Conservation (phyloP, 306 rosid genomes). For the Cucurbita maxima region DNA sequence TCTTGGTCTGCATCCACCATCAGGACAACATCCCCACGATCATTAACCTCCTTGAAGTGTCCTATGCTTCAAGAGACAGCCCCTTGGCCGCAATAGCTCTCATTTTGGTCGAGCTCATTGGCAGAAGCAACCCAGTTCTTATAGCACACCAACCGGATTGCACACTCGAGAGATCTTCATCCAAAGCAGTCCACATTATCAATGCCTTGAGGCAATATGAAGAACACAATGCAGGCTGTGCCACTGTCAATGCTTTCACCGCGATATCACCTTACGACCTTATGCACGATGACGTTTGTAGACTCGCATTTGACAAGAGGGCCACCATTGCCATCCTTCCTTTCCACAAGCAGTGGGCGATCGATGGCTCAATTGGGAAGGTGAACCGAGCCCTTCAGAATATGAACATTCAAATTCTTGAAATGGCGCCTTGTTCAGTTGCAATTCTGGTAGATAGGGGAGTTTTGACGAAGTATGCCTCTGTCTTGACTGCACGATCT, state of each 20-base stretch:
- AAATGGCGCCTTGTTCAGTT: slow-evolving; percentile 47
- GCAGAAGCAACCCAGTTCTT: slow-evolving; percentile 36
- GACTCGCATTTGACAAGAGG: slow-evolving; percentile 20
- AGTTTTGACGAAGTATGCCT: slow-evolving; percentile 10
- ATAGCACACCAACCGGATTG: slow-evolving; percentile 24
- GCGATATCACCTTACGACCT: slow-evolving; percentile 26
- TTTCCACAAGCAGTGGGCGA: slow-evolving; percentile 49
- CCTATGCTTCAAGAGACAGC: slow-evolving; percentile 43
- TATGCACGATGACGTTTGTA: slow-evolving; percentile 28
- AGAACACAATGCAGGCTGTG: slow-evolving; percentile 18
- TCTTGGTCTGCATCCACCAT: slow-evolving; percentile 38
- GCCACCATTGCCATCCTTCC: slow-evolving; percentile 41
- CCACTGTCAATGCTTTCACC: slow-evolving; percentile 31
- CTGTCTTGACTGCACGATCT: slow-evolving; percentile 10
- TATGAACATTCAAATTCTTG: slow-evolving; percentile 32
- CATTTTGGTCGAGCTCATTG: slow-evolving; percentile 34
- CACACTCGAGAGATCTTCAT: not conserved
- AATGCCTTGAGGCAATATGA: slow-evolving; percentile 35
- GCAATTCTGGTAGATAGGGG: slow-evolving; percentile 57
- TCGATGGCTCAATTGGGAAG: slow-evolving; percentile 32
- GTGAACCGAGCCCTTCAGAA: slow-evolving; percentile 13
- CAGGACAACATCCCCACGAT: slow-evolving; percentile 29
- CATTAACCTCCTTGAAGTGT: slow-evolving; percentile 40
- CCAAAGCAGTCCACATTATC: slow-evolving; percentile 18
- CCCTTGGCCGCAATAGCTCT: slow-evolving; percentile 28